phyloP scores from a whole-genome alignment of 2,329 filamentous ascomycete species.

The Stagonosporopsis vannaccii region DNA sequence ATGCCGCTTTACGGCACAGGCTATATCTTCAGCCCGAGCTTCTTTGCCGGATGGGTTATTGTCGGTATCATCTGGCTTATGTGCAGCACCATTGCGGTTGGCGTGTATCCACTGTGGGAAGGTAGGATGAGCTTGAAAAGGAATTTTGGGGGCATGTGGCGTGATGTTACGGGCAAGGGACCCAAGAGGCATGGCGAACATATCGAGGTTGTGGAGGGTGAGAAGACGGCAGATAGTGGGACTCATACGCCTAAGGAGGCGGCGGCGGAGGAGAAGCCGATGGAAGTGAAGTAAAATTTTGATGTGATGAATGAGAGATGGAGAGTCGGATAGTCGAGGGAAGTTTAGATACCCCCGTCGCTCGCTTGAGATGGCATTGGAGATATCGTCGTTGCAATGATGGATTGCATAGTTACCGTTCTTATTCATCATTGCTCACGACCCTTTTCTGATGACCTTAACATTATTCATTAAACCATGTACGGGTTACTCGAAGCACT shows the following conservation, averaged over 20 bases:
- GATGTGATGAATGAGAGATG: not conserved
- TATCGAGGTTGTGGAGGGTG: slow-evolving; percentile 26
- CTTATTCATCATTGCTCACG: not conserved
- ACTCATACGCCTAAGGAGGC: slow-evolving; percentile 33
- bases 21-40: slow-evolving; percentile 81
- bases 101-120: slow-evolving; percentile 82
- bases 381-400: not conserved
- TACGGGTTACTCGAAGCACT: not conserved
- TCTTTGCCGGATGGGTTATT: slow-evolving; percentile 82
- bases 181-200: slow-evolving; percentile 11
- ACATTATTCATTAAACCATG: not conserved
- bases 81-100: slow-evolving; percentile 74
- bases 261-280: slow-evolving; percentile 18
- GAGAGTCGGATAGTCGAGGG: not conserved
- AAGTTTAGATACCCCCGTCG: not conserved
- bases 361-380: not conserved
- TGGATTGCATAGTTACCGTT: not conserved
- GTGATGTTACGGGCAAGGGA: slow-evolving; percentile 36
- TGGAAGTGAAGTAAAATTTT: slow-evolving; percentile 13
- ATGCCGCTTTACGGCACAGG: slow-evolving; percentile 86
- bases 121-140: slow-evolving; percentile 47
- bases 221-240: slow-evolving; percentile 24
- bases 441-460: not conserved
- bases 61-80: slow-evolving; percentile 77
- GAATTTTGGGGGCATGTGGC: slow-evolving; percentile 38